phyloP scores from a whole-genome alignment of 2,329 filamentous ascomycete species.

The Leptographium procerum region DNA sequence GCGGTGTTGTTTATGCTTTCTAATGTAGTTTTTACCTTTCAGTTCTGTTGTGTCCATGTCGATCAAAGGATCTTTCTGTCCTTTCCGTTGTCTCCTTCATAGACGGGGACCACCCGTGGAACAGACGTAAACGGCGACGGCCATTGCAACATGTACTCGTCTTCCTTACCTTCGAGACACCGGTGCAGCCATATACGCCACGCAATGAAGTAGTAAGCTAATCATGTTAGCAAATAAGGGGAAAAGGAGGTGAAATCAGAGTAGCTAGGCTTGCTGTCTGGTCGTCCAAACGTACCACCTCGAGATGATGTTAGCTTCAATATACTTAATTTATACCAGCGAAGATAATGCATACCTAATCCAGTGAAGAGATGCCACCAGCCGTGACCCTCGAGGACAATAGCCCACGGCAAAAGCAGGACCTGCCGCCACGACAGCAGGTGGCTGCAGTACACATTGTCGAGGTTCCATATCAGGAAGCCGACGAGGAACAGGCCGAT shows the following conservation, averaged over 20 bases:
- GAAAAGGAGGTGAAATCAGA: not conserved
- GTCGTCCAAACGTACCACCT: constrained; percentile 7
- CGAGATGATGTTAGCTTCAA: not conserved
- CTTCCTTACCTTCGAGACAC: constrained; percentile 60
- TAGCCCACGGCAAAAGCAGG: constrained; percentile 68
- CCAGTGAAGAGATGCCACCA: constrained; percentile 74
- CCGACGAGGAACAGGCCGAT: constrained; percentile 62
- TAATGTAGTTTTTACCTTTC: not conserved
- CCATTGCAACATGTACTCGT: constrained; percentile 63
- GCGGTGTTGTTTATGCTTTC: not conserved
- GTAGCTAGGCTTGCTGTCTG: not conserved
- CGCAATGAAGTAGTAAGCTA: constrained; percentile 69
- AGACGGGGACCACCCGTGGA: constrained; percentile 32
- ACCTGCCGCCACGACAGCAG: constrained; percentile 54
- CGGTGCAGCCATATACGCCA: constrained; percentile 77
- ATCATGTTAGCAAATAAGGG: not conserved
- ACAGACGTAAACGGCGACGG: constrained; percentile 44
- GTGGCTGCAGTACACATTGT: constrained; percentile 62
- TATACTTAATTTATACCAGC: too few species aligned
- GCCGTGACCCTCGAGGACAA: constrained; percentile 49
- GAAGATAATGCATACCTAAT: constrained; percentile 43
- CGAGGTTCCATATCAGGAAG: constrained; percentile 67
- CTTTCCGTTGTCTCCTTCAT: constrained; percentile 14
- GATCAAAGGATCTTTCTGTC: constrained; percentile 10
- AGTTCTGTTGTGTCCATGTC: not conserved